Evolutionary conservation across 192 early-diverging fungal species (phyloP), one percentile per base, ranked within the genome.

Genomic region (Diversispora epigaea): DNA sequence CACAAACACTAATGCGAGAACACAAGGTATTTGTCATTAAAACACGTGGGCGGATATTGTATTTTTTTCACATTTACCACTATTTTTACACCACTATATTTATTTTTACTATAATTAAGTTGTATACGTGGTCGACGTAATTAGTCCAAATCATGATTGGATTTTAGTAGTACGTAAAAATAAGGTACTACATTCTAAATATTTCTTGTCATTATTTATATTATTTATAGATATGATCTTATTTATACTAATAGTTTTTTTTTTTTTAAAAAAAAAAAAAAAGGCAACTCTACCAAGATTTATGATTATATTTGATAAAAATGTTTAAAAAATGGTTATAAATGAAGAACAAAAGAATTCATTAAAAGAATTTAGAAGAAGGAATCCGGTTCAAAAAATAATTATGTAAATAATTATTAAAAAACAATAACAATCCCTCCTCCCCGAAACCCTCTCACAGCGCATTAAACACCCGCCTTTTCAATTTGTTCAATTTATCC

Each of bases 251-350:
- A 21, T 65, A 47, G 6, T 46, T 45, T 45, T 15, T 46, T 22
- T 21, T 0, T 6, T 46, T 65, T 17, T 60, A 14, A 62, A 62
- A 6, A 17, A 40, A 63, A 63, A 15, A 17, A 11, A 41, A 45
- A 46, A 67, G 65, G 65, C 65, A 0, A 67, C 65, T 21, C 65
- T 67, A 47, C 65, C 65, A 49, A 67, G 19, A 47, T 67, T 67
- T 6, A 67, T 67, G 65, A 67, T 67, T 4, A 49, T 67, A 45
- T 67, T 67, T 67, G 64, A 66, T 54, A 54, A 54, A 54, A 54
- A 17, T 54, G 14, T 54, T 54, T 54, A 54, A 49, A 49, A 49
- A 14, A 49, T 17, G 4, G 11, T 54, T 54, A 32, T 1, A 32
- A 32, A 32, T 32, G 25, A 32, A 32, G 25, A 32, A 32, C 25